Evolutionary conservation across 2,329 filamentous ascomycete species (phyloP).

Genomic region (Lomentospora prolificans): DNA sequence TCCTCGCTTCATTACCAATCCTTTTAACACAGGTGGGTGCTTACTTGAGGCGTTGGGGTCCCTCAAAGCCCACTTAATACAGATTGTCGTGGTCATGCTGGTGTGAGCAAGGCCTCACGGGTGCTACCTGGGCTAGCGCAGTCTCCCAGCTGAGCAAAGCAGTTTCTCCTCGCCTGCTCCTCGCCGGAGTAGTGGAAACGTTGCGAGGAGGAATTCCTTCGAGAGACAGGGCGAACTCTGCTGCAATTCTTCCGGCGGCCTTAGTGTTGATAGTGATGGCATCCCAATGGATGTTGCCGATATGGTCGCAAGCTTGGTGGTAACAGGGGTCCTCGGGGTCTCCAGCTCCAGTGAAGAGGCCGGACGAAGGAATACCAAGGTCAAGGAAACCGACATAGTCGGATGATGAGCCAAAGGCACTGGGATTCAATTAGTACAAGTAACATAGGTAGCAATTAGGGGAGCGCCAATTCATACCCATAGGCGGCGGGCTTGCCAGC

Average conservation of each 20-base stretch:
- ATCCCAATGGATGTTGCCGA: slow-evolving; percentile 26
- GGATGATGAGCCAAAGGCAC: slow-evolving; percentile 25
- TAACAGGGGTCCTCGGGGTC: slow-evolving; percentile 22
- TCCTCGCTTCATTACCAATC: too few species aligned
- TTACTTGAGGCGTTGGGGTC: too few species aligned
- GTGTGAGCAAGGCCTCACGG: slow-evolving; percentile 7
- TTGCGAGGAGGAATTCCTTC: slow-evolving; percentile 23
- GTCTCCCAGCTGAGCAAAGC: slow-evolving; percentile 6
- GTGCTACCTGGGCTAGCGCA: not conserved
- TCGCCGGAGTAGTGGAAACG: slow-evolving; percentile 12
- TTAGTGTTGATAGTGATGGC: slow-evolving; percentile 23
- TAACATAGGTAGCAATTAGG: too few species aligned
- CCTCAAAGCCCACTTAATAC: not conserved
- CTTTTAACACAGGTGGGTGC: too few species aligned
- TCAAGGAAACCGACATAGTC: slow-evolving; percentile 31
- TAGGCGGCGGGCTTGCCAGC: slow-evolving; percentile 23
- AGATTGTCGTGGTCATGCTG: slow-evolving; percentile 7
- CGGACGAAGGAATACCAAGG: slow-evolving; percentile 28
- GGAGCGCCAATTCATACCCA: too few species aligned
- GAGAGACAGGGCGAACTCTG: slow-evolving; percentile 24
- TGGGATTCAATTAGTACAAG: too few species aligned
- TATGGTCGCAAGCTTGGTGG: slow-evolving; percentile 27
- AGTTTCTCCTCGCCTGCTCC: not conserved
- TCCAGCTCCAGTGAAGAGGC: slow-evolving; percentile 30
- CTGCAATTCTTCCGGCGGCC: slow-evolving; percentile 41